Percentiles rank a stretch among this genome's conserved stretches.
Evolutionary conservation across 352 stramenopile species (phyloP).

Genomic region (Phytophthora podocarpi): DNA sequence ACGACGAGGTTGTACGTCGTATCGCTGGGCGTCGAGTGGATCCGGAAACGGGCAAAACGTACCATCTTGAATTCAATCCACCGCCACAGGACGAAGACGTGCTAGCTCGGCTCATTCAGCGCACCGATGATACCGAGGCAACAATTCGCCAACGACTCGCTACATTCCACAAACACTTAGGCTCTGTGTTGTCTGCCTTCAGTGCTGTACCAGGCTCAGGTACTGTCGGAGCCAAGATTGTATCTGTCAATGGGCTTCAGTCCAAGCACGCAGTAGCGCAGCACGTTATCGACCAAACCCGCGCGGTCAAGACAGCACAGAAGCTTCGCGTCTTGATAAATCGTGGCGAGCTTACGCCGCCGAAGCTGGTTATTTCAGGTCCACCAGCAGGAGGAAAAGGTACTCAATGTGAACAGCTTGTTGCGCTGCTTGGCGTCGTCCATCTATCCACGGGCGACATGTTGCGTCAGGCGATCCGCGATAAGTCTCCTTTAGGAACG

Average conservation of each 20-base stretch:
- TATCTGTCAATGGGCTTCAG: conserved; percentile 57
- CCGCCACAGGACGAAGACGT: conserved; percentile 72
- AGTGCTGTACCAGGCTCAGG: conserved; percentile 6
- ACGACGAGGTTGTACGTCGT: conserved; percentile 95
- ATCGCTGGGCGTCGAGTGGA: conserved; percentile 97
- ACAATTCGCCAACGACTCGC: conserved; percentile 90
- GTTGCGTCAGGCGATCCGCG: conserved; percentile 86
- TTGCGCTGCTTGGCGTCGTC: conserved; percentile 87
- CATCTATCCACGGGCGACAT: conserved; percentile 95
- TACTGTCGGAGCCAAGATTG: conserved; percentile 25
- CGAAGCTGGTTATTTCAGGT: conserved; percentile 88
- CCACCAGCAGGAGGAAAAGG: conserved; percentile 94
- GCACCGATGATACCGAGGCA: conserved; percentile 93
- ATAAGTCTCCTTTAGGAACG: conserved; percentile 54
- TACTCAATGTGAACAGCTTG: conserved; percentile 94
- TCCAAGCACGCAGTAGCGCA: conserved; percentile 49
- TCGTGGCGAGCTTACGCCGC: conserved; percentile 66
- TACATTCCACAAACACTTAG: conserved; percentile 86
- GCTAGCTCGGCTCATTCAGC: conserved; percentile 80
- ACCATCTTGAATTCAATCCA: conserved; percentile 97
- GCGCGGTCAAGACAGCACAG: conserved; percentile 46
- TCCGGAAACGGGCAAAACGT: conserved; percentile 93
- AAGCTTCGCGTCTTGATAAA: conserved; percentile 45
- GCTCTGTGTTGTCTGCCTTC: conserved; percentile 54
- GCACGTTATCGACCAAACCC: conserved; percentile 37